Base-by-base conservation (phyloP, 768 basidiomycete species). In the Podaxis mareebaensis region DNA sequence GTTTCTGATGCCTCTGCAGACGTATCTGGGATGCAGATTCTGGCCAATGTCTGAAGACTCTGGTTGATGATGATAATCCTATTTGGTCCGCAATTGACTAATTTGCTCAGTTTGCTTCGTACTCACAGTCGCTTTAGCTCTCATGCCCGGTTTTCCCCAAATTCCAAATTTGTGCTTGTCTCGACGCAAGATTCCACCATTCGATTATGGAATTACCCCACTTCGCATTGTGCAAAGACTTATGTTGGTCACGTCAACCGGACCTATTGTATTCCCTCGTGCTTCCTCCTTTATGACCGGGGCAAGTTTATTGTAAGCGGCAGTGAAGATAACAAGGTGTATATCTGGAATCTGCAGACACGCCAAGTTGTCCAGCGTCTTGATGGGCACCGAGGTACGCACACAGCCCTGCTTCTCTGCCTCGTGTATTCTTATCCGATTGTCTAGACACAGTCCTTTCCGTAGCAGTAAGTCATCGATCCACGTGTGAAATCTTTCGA, bases 11-110 rank as follows among this genome's bases (percentile, higher is more conserved):
- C 8, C 63, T 59, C 55, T 28, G 15, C 70, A 99, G 96, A 72
- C 96, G 97, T 62, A 87, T 99, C 64, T 99, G 97, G 97, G 96
- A 99, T 71, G 89, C 93, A 0, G 89, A 95, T 60, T 96, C 96
- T 3, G 97, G 96, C 2, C 97, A 99, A 76, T 99, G 97, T 75
- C 81, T 99, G 55, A 99, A 97, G 75, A 99, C 97, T 1, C 76
- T 99, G 52, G 96, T 95, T 10, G 95, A 98, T 68, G 97, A 98
- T 69, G 93, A 95, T 66, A 97, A 95, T 75, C 96, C 96, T 2
- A 90, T 95, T 74, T 96, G 87, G 92, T 94, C 63, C 46, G 78
- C 70, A 55, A 26, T 44, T 44, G 11, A 52, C 42, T 26, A 36
- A 53, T 46, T 36, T 39, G 28, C 42, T 58, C 58, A 48, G 52